A percentile compares a stretch with the other conserved stretches of the same genome.
These are phyloP conservation scores for Colletotrichum sansevieriae DNA, from an alignment of 2,329 filamentous ascomycete genomes.

Conservation along the genomic window DNA sequence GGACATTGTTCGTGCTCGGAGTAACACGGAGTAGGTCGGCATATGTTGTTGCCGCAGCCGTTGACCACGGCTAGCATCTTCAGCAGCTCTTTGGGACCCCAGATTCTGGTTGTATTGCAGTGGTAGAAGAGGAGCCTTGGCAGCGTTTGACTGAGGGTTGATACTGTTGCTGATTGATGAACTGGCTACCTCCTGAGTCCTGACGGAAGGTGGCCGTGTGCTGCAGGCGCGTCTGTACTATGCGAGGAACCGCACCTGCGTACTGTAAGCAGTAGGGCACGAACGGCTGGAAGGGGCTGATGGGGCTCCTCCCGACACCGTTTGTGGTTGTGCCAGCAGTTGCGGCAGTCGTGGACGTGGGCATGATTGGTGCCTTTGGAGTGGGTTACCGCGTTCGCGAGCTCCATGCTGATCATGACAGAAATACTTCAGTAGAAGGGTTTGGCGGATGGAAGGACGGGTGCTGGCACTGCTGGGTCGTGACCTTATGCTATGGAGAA, in stretches of 20 bases:
- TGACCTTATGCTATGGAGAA: conserved; percentile 24
- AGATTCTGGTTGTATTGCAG: conserved; percentile 20
- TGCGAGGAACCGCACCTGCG: neutral
- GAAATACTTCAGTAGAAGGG: conserved; percentile 19
- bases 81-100: conserved; percentile 22
- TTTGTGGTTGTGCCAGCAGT: neutral
- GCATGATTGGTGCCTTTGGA: neutral
- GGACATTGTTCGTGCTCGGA: too few relatives aligned
- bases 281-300: conserved; percentile 23
- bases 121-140: conserved; percentile 24
- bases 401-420: conserved; percentile 14
- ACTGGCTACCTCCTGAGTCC: conserved; percentile 12
- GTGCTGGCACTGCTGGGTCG: conserved; percentile 8
- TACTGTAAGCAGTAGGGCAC: conserved; percentile 6
- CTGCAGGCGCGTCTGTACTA: too few relatives aligned
- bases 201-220: neutral
- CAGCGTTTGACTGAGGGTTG: conserved; percentile 32
- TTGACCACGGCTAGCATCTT: conserved; percentile 31
- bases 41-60: conserved; percentile 7
- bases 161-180: conserved; percentile 40
- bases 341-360: neutral
- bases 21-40: too few relatives aligned
- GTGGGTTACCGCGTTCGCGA: conserved; percentile 13
- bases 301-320: conserved; percentile 9
- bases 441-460: neutral